Base-by-base conservation (phyloP, 108 stramenopile genomes). In the Cyclotella sp. region DNA sequence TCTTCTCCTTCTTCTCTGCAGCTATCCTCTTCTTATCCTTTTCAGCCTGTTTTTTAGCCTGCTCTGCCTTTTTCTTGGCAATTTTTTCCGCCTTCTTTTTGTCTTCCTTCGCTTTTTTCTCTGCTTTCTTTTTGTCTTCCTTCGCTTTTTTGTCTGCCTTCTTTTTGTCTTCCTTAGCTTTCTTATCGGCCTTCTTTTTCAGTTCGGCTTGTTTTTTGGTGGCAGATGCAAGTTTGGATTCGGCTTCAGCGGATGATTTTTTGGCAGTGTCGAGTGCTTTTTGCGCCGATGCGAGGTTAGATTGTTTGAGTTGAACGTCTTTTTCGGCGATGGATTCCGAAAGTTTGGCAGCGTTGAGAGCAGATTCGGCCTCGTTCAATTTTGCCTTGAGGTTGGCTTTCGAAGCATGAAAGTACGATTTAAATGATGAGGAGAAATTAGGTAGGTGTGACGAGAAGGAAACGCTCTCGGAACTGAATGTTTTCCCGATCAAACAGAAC, bases 61-160 rank as follows among this genome's bases (percentile, higher is more conserved):
- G 49, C 49, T 68, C 28, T 53, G 14, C 51, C 52, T 52, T n/a
- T 51, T 53, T 49, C 64, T 65, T 65, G 43, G 64, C 64, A 27
- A 65, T 30, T 12, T 45, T 49, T 10, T 65, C 45, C 5, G 64
- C 64, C 51, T 68, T 68, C 42, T 68, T 68, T 19, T 53, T 51
- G 16, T 51, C 49, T 53, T 68, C 30, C 51, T 68, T 24, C 10
- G 67, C 67, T 19, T 43, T 39, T 14, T 53, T 68, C 29, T 68
- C 42, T 10, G 49, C 67, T 30, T 68, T 68, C 49, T 68, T 68
- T 30, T 63, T 63, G 14, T 63, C 40, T 41, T 63, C 39, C 61
- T 63, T 63, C 2, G 61, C 61, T 18, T 24, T 63, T 13, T 18
- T 42, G 3, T 63, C n/a, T 9, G 30, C 39, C 61, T 63, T 63